Base-by-base conservation (phyloP, 768 basidiomycete species). In the Solioccasus polychromus region DNA sequence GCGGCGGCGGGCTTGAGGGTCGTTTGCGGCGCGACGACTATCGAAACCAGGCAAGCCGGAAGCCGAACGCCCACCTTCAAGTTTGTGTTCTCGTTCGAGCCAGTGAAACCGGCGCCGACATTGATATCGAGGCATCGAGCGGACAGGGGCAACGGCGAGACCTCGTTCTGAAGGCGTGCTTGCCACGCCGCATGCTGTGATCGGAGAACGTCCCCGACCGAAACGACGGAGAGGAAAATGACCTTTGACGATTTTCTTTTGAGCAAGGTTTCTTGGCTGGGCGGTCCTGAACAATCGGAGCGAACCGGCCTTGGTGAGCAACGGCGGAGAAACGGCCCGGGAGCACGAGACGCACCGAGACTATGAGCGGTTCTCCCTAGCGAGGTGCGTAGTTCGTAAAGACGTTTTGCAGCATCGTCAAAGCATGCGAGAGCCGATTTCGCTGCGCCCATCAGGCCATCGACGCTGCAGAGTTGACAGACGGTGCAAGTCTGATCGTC, bases 171-270 rank as follows among this genome's bases (percentile, higher is more conserved):
- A 36, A 59, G 53, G 28, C 49, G 57, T 12, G 25, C 35, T 28
- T 42, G 39, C 57, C 57, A 58, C 1, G 22, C 15, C 18, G 30
- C 39, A 19, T 59, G 53, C 6, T 49, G 49, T 8, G 32, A 38
- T 20, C 47, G 57, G 17, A 59, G 57, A 17, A 31, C 11, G 8
- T 59, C 50, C 5, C 57, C 57, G n/a, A 20, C 31, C 32, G 45
- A 26, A 15, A 45, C 32, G 32, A 52, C 28, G 23, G 39, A 32
- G 32, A 49, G 6, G 29, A 59, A 40, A 0, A 47, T 1, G 4
- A 29, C 3, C 45, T 47, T 58, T 26, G 57, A 49, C 10, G 49
- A 12, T 2, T 17, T n/a, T 29, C 26, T 55, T 30, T n/a, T 38
- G 20, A 59, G 35, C 37, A 39, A 7, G 0, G 42, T 45, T 18